Conservation (phyloP, 108 stramenopile species). For the Fistulifera pelliculosa region DNA sequence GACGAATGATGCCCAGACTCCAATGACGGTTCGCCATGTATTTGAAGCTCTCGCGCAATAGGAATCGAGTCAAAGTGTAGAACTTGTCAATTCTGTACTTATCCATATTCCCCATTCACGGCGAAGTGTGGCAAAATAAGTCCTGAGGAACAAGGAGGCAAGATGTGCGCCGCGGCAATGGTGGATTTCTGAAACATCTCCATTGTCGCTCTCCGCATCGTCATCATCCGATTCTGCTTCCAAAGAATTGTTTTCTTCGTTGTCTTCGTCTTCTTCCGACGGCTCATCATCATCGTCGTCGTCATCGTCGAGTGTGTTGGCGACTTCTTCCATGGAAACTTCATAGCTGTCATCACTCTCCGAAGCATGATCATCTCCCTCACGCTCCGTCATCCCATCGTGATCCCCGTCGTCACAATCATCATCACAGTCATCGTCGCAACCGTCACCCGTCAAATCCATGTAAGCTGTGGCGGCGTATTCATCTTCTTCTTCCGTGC, state of each 20-base stretch:
- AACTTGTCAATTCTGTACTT: constrained; percentile 92
- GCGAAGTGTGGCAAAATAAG: constrained; percentile 73
- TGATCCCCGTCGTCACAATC: too few species aligned
- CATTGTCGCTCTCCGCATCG: constrained; percentile 8
- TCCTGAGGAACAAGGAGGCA: constrained; percentile 63
- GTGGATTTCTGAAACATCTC: constrained; percentile 2
- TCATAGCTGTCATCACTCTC: constrained; percentile 6
- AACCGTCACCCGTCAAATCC: constrained; percentile 34
- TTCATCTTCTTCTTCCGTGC: constrained; percentile 83
- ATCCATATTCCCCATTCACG: constrained; percentile 91
- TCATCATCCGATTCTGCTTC: neutral
- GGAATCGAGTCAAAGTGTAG: constrained; percentile 74
- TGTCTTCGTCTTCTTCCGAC: constrained; percentile 6
- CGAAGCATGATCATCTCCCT: neutral
- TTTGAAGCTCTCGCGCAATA: constrained; percentile 71
- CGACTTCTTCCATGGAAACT: constrained; percentile 6
- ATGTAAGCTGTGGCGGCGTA: constrained; percentile 70
- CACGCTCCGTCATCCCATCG: constrained; percentile 15
- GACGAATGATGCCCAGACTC: constrained; percentile 73
- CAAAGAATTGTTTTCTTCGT: constrained; percentile 11
- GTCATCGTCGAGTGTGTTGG: constrained; percentile 6
- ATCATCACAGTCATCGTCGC: constrained; percentile 25
- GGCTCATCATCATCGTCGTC: constrained; percentile 10
- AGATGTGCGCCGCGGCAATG: constrained; percentile 86
- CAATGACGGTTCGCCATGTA: constrained; percentile 81